phyloP scores from a whole-genome alignment of 2,329 filamentous ascomycete genomes.

The Ceratocystis eucalypticola region DNA sequence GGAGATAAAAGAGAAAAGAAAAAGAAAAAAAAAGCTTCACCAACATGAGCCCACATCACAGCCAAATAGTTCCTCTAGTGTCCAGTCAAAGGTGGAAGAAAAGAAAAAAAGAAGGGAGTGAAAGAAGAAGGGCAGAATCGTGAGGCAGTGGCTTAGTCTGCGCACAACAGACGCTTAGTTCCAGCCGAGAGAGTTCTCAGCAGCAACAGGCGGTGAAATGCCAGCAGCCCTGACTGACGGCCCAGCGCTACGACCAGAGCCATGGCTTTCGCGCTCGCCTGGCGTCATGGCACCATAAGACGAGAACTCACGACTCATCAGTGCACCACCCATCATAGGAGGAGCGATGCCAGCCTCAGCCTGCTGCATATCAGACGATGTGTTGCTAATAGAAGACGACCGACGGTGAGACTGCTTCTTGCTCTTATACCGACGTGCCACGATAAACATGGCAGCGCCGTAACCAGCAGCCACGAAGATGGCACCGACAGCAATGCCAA shows the following conservation, averaged over 20 bases:
- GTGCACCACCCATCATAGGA: constrained; percentile 56
- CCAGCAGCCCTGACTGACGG: constrained; percentile 45
- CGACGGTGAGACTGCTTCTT: constrained; percentile 67
- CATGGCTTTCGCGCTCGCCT: constrained; percentile 44
- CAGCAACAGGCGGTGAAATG: constrained; percentile 81
- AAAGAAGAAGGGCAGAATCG: neutral
- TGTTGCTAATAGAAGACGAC: constrained; percentile 54
- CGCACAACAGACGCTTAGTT: constrained; percentile 40
- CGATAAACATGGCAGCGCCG: constrained; percentile 85
- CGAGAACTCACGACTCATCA: constrained; percentile 43
- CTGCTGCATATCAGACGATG: constrained; percentile 38
- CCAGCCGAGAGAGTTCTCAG: constrained; percentile 92
- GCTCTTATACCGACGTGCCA: constrained; percentile 80
- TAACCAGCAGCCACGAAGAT: constrained; percentile 73
- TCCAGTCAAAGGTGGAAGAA: neutral
- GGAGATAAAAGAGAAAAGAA: neutral
- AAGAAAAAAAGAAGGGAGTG: neutral
- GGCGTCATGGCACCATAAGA: constrained; percentile 37
- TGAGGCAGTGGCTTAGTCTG: neutral
- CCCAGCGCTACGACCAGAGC: constrained; percentile 47
- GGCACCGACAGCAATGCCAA: constrained; percentile 61
- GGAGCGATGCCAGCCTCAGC: constrained; percentile 35
- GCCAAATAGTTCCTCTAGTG: constrained; percentile 12
- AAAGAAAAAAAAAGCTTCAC: constrained; percentile 4
- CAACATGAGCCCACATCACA: constrained; percentile 9